Percentiles rank a stretch among this genome's conserved stretches.
Evolutionary conservation across 331 rosid species (phyloP).

Genomic region (Quercus lobata): DNA sequence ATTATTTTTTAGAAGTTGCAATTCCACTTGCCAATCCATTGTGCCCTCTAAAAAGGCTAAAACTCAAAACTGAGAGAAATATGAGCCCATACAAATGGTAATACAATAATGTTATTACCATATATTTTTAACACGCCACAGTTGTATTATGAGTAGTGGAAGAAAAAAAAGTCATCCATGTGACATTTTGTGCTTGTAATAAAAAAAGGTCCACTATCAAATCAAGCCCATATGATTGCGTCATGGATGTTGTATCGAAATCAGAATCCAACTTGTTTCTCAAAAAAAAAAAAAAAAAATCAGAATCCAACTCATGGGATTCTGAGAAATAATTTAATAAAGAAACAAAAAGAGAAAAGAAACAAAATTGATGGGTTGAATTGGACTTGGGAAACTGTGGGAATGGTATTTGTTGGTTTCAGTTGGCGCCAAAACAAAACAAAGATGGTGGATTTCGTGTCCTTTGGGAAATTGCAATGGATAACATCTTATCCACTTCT

Average conservation of each 20-base stretch:
- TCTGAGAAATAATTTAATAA: background rate
- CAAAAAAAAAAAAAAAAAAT: background rate
- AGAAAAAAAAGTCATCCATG: too few species aligned
- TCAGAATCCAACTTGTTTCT: background rate
- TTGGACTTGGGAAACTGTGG: background rate
- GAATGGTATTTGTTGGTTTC: background rate
- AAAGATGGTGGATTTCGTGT: background rate
- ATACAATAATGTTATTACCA: too few species aligned
- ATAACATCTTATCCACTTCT: conserved; percentile 16
- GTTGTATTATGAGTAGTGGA: too few species aligned
- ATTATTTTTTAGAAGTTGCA: background rate
- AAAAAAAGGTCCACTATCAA: background rate
- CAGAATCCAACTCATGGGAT: background rate
- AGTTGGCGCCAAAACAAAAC: conserved; percentile 33
- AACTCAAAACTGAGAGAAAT: background rate
- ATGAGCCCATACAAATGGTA: background rate
- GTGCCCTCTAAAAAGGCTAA: background rate
- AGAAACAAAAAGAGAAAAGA: background rate
- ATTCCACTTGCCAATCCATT: background rate
- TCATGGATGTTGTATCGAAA: background rate
- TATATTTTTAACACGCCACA: too few species aligned
- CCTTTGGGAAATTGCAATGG: background rate
- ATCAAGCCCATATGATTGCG: background rate
- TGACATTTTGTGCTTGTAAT: too few species aligned
- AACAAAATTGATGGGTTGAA: background rate